A percentile compares a stretch with the other conserved stretches of the same genome.
These are phyloP conservation scores for Vickermania spadyakhi DNA, from an alignment of 208 protist species.

Conservation along the genomic window DNA sequence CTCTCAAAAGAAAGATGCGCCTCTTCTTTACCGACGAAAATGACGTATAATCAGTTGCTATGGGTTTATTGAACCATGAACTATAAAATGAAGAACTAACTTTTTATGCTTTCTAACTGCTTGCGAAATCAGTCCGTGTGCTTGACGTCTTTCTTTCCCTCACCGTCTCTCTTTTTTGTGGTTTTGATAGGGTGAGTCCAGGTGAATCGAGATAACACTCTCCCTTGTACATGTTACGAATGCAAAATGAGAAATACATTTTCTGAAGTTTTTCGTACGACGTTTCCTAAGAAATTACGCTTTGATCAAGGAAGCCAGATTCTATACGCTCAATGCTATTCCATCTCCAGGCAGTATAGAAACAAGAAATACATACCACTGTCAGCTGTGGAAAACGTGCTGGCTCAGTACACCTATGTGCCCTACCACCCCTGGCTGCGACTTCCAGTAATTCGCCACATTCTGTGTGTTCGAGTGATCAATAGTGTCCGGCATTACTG, in stretches of 20 bases:
- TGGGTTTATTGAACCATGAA: no score
- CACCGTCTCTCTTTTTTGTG: no score
- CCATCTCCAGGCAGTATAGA: constrained; percentile 43
- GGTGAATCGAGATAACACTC: no score
- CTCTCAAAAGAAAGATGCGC: no score
- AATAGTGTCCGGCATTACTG: constrained; percentile 38
- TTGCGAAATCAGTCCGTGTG: no score
- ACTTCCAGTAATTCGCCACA: constrained; percentile 69
- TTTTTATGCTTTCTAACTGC: no score
- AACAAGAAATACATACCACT: constrained; percentile 75
- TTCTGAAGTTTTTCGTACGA: constrained; percentile 49
- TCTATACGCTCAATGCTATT: constrained; percentile 67
- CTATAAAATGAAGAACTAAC: no score
- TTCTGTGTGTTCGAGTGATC: constrained; percentile 57
- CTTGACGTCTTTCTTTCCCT: no score
- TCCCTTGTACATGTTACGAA: no score
- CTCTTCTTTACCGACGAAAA: no score
- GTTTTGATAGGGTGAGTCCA: no score
- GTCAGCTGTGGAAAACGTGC: constrained; percentile 37
- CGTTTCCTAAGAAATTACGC: constrained; percentile 71
- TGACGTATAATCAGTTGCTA: no score
- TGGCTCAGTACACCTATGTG: constrained; percentile 42
- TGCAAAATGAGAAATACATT: constrained; percentile 53
- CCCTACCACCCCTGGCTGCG: constrained; percentile 58
- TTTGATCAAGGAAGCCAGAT: constrained; percentile 75